Base-by-base conservation (phyloP, 805 yeast species). In the Torulaspora franciscae region DNA sequence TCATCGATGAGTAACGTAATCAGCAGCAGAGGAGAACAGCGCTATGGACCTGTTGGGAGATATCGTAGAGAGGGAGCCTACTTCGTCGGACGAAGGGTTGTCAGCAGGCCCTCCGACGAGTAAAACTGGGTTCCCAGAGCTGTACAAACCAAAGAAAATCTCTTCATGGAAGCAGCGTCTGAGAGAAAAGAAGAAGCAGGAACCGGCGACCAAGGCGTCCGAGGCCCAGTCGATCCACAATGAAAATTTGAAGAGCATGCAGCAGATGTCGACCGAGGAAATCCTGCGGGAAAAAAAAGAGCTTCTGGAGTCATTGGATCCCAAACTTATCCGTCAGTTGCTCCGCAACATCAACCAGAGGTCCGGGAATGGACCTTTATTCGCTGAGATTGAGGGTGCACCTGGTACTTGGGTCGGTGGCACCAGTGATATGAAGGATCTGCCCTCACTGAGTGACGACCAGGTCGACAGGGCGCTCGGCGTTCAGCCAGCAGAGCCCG, bases 181-280 rank as follows among this genome's bases (percentile, higher is more conserved):
- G 33, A 19, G 33, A 7, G 35, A 42, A 37, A 36, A 32, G 32
- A 24, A 32, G 32, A 24, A 26, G 27, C 37, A 39, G 7, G 39
- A 30, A 10, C 35, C 41, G 15, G 37, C 45, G 55, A 10, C 56
- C 64, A 7, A 60, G 52, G 48, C 26, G 48, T 75, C 82, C 0
- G 95, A 85, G 54, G 77, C 83, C 0, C 90, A 84, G 51, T 74
- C 77, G 58, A 86, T 89, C 17, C 91, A 87, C 60, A 61, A 75
- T 45, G 95, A 89, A 57, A 90, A 88, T 62, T 62, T 85, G 49
- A 76, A 79, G 30, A 70, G 73, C 32, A 61, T 90, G 44, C 68
- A 78, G 29, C 61, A 66, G 10, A 82, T 89, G 90, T 69, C 82
- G 2, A 73, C 71, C 1, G 82, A 76, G 13, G 88, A 89, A 57